Evolutionary conservation across 1,284 basidiomycete species (phyloP).

Genomic region (Erythrobasidium hasegawianum): DNA sequence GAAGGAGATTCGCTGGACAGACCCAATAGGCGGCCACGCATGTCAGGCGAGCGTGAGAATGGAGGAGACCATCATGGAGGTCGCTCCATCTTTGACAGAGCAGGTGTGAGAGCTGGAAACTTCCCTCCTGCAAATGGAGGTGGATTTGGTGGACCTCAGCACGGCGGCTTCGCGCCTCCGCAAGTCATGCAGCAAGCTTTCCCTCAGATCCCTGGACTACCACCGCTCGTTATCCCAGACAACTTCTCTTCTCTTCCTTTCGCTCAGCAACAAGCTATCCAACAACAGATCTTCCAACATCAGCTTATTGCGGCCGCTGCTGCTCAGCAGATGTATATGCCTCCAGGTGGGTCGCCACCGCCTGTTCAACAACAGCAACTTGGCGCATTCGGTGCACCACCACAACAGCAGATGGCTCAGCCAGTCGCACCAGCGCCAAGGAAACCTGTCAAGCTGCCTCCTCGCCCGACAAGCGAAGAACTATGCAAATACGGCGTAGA

Average conservation of each 20-base stretch:
- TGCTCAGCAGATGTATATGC: conserved; percentile 28
- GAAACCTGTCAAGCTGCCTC: conserved; percentile 45
- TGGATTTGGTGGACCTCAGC: background rate
- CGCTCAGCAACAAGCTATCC: conserved; percentile 29
- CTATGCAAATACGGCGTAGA: conserved; percentile 86
- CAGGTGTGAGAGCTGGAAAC: conserved; percentile 24
- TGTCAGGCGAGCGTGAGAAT: conserved; percentile 30
- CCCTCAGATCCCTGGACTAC: conserved; percentile 26
- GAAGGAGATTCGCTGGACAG: conserved; percentile 33
- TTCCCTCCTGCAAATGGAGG: background rate
- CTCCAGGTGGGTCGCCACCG: conserved; percentile 7
- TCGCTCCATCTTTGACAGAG: conserved; percentile 32
- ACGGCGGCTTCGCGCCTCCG: conserved; percentile 7
- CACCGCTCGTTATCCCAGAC: conserved; percentile 25
- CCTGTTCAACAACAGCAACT: conserved; percentile 23
- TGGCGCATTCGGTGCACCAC: background rate
- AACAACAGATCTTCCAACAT: conserved; percentile 35
- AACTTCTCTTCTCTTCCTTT: conserved; percentile 30
- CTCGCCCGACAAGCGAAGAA: conserved; percentile 51
- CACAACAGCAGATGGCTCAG: conserved; percentile 9
- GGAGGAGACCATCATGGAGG: conserved; percentile 3
- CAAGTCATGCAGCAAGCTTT: conserved; percentile 6
- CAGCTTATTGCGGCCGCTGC: conserved; percentile 33
- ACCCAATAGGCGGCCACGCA: conserved; percentile 23
- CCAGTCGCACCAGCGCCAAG: conserved; percentile 9